A percentile compares a stretch with the other conserved stretches of the same genome.
phyloP scores from a whole-genome alignment of 176 grass and related monocot genomes.

The Carex parvula region DNA sequence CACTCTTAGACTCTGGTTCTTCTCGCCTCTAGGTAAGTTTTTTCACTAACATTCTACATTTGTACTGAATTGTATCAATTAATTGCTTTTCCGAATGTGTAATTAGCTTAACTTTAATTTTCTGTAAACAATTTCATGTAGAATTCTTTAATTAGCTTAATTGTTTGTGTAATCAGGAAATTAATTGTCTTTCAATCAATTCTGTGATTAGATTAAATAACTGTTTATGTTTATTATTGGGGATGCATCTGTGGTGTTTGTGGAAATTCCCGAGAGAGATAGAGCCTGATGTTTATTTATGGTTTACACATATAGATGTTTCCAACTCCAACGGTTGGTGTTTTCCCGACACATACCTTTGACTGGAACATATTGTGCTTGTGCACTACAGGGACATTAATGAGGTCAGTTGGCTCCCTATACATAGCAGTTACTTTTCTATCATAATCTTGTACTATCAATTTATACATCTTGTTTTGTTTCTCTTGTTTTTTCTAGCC shows the following conservation, averaged over 20 bases:
- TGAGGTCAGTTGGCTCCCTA: conserved; percentile 24
- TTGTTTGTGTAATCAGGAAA: too few species aligned
- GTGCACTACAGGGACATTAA: conserved; percentile 42
- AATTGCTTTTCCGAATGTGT: too few species aligned
- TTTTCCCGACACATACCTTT: conserved; percentile 20
- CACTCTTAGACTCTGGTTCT: too few species aligned
- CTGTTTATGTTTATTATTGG: not conserved
- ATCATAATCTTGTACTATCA: not conserved
- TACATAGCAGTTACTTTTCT: not conserved
- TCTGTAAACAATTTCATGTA: too few species aligned
- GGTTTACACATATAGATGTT: conserved; percentile 20
- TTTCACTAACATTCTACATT: too few species aligned
- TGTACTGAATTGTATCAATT: too few species aligned
- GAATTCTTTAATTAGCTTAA: too few species aligned
- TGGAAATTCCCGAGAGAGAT: not conserved
- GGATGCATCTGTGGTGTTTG: not conserved
- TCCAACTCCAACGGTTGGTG: conserved; percentile 29
- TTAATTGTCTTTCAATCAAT: not conserved
- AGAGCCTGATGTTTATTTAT: not conserved
- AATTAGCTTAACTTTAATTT: too few species aligned
- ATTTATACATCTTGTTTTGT: not conserved
- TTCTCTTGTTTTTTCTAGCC: not conserved
- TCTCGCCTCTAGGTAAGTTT: too few species aligned
- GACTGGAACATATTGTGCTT: conserved; percentile 43
- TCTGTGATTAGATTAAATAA: too few species aligned